Evolutionary conservation across 768 basidiomycete genomes (phyloP), one percentile per base, ranked within the genome.

Genomic region (Amanita jacksonii): DNA sequence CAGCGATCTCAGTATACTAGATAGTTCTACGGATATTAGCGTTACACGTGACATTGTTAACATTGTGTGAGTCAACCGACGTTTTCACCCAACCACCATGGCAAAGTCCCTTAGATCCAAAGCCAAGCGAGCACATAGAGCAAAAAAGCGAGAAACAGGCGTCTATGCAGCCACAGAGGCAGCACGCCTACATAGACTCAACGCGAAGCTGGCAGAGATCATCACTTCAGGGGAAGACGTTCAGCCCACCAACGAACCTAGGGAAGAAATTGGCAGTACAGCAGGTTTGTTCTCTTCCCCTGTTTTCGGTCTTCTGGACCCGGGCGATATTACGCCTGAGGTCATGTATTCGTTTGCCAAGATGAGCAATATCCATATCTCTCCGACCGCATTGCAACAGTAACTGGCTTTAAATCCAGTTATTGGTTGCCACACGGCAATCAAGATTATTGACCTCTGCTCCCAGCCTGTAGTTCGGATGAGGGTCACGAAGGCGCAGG

Each of bases 41-140:
- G 27, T 28, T 6, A 28, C 27, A 28, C 27, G 27, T 28, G 27
- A 28, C 27, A 6, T 28, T 25, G 24, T 39, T 19, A 43, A 25
- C 30, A 13, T 20, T 40, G 18, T 44, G 34, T n/a, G n/a, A n/a
- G n/a, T n/a, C n/a, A n/a, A n/a, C n/a, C 12, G 6, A 19, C 16
- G 0, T 40, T 27, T 27, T 40, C 15, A 16, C 43, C 37, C 45
- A 27, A 22, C 37, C 41, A 38, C 51, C 22, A 88, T 91, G 87
- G 87, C 83, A 33, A 91, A 91, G 69, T 88, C 85, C 34, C 72
- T 76, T 31, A 70, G 88, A 56, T 86, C 85, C 5, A 91, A 91
- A 64, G 71, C 74, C 38, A 91, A 90, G 58, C 82, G 88, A 23
- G 64, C 74, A 10, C 85, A 76, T 62, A 82, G 87, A 52, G 68